A percentile compares a stretch with the other conserved stretches of the same genome.
Evolutionary conservation across 306 rosid genomes (phyloP).

Genomic region (Trifolium dubium): DNA sequence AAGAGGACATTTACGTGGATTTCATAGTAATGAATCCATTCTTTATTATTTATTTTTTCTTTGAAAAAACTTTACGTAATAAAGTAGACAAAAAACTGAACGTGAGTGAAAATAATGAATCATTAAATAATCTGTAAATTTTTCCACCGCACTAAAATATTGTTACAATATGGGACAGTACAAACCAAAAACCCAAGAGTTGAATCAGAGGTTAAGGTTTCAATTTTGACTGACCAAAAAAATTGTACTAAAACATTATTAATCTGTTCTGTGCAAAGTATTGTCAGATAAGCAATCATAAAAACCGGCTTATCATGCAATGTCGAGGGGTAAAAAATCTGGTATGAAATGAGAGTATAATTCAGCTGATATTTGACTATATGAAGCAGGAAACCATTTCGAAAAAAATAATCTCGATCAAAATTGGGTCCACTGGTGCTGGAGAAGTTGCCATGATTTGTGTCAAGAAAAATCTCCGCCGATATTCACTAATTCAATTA

Average conservation of each 20-base stretch:
- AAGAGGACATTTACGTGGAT: too few species aligned
- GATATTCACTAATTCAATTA: conserved; percentile 13
- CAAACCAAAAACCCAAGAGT: background rate
- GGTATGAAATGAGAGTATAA: conserved; percentile 16
- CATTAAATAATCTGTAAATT: too few species aligned
- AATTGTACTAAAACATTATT: conserved; percentile 22
- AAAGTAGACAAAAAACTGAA: too few species aligned
- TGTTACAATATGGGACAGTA: background rate
- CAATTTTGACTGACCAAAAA: conserved; percentile 22
- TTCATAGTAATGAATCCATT: too few species aligned
- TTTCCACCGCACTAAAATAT: too few species aligned
- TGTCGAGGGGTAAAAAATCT: background rate
- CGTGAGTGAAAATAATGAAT: too few species aligned
- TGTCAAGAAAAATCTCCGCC: background rate
- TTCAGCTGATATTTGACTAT: conserved; percentile 10
- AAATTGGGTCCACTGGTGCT: background rate
- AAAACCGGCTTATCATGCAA: conserved; percentile 53
- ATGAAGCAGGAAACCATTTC: conserved; percentile 22
- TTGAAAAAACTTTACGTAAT: too few species aligned
- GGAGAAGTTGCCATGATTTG: background rate
- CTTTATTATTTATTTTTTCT: too few species aligned
- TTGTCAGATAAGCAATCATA: conserved; percentile 55
- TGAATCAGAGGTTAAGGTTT: background rate
- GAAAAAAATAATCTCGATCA: conserved; percentile 7
- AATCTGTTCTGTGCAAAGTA: conserved; percentile 54